A percentile compares a stretch with the other conserved stretches of the same genome.
These are phyloP conservation scores for Arachnomyces sp. DNA, from an alignment of 2,329 filamentous ascomycete genomes.

Conservation along the genomic window DNA sequence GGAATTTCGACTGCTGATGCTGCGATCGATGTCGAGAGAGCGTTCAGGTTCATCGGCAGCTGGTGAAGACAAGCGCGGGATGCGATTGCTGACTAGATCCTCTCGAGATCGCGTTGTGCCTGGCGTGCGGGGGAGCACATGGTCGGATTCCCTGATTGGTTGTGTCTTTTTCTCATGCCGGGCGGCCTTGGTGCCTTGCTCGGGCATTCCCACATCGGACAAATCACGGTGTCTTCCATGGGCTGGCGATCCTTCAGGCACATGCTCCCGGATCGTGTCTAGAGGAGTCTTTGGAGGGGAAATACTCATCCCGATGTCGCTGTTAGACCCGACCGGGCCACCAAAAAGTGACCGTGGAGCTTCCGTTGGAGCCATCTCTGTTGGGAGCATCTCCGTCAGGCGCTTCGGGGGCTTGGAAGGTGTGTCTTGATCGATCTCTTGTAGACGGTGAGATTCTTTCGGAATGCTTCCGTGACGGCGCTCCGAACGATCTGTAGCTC, in stretches of 20 bases:
- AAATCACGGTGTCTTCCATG: conserved; percentile 35
- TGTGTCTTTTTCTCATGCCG: conserved; percentile 21
- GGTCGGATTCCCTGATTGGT: conserved; percentile 34
- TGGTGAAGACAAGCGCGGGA: conserved; percentile 24
- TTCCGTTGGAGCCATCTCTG: conserved; percentile 17
- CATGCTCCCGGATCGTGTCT: conserved; percentile 45
- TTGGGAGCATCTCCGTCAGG: conserved; percentile 3
- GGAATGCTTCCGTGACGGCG: conserved; percentile 1
- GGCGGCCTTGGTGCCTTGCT: conserved; percentile 34
- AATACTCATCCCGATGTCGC: conserved; percentile 14
- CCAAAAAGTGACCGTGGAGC: conserved; percentile 28
- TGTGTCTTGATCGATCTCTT: not conserved
- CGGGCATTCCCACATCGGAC: conserved; percentile 35
- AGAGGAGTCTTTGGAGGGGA: conserved; percentile 37
- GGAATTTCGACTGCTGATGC: conserved; percentile 20
- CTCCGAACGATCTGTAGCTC: conserved; percentile 14
- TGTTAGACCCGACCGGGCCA: conserved; percentile 20
- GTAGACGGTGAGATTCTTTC: conserved; percentile 3
- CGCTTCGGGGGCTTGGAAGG: not conserved
- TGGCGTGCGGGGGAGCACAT: conserved; percentile 29
- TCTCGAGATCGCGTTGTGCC: conserved; percentile 22
- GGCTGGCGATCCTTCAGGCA: conserved; percentile 34
- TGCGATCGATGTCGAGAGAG: conserved; percentile 35
- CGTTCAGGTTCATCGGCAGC: conserved; percentile 40
- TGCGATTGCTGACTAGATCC: conserved; percentile 17